phyloP scores from a whole-genome alignment of 192 early-diverging fungal species.

The Cladochytrium replicatum region DNA sequence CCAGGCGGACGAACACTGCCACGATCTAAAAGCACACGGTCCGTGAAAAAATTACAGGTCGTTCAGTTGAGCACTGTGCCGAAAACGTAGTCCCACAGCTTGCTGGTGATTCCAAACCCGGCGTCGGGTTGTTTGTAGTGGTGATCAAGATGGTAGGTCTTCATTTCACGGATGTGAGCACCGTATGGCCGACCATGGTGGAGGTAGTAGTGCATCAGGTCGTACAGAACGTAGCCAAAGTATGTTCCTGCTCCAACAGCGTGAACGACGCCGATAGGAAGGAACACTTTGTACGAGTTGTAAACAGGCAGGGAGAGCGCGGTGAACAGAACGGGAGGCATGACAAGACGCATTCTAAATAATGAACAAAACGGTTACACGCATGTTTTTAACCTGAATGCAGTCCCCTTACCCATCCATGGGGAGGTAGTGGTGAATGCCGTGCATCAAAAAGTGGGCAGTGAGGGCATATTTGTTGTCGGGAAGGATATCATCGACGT shows the following conservation, averaged over 20 bases:
- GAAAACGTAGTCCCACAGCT: conserved; percentile 82
- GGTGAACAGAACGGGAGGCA: conserved; percentile 80
- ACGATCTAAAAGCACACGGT: too few relatives aligned
- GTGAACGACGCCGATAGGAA: conserved; percentile 54
- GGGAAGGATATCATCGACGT: conserved; percentile 79
- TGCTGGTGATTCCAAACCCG: conserved; percentile 85
- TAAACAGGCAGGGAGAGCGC: conserved; percentile 57
- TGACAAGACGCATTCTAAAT: conserved; percentile 78
- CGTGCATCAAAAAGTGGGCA: conserved; percentile 84
- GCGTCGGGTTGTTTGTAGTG: conserved; percentile 73
- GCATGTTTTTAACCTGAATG: too few relatives aligned
- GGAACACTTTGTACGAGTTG: conserved; percentile 37
- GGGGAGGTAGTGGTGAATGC: conserved; percentile 92
- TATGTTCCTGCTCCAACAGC: conserved; percentile 64
- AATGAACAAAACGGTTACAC: conserved; percentile 10
- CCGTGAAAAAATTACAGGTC: too few relatives aligned
- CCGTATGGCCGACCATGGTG: conserved; percentile 76
- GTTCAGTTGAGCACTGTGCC: conserved; percentile 45
- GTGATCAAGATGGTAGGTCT: conserved; percentile 89
- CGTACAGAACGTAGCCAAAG: conserved; percentile 83
- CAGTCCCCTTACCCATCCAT: conserved; percentile 82
- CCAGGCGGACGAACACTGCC: too few relatives aligned
- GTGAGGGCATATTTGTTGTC: conserved; percentile 66
- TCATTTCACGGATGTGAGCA: conserved; percentile 72
- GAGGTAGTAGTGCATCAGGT: conserved; percentile 87